These are phyloP conservation scores for Pogostemon cablin DNA, from an alignment of 257 asterid species.

Conservation along the genomic window DNA sequence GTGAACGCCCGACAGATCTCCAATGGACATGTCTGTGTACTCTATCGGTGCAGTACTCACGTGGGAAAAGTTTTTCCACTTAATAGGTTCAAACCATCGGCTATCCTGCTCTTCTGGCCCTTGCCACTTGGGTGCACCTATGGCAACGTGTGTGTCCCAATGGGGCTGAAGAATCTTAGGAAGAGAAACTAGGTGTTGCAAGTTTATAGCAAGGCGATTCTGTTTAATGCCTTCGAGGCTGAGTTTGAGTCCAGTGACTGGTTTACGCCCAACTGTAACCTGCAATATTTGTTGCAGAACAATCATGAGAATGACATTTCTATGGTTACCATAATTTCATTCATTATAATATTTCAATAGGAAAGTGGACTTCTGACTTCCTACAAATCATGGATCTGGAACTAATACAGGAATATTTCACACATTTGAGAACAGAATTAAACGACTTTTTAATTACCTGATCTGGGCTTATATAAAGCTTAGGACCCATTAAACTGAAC, in stretches of 20 bases:
- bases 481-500: slow-evolving; percentile 99
- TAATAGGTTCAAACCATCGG: slow-evolving; percentile 98
- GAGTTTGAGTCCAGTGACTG: slow-evolving; percentile 93
- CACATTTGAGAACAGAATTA: slow-evolving; percentile 11
- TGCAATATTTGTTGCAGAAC: slow-evolving; percentile 30
- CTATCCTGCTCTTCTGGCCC: slow-evolving; percentile 99
- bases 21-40: slow-evolving; percentile 79
- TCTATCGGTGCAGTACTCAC: slow-evolving; percentile 98
- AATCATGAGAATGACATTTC: neutral
- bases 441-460: slow-evolving; percentile 60
- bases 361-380: neutral
- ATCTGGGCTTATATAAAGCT: slow-evolving; percentile 91
- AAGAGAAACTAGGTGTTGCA: slow-evolving; percentile 90
- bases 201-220: slow-evolving; percentile 82
- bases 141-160: slow-evolving; percentile 95
- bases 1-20: slow-evolving; percentile 95
- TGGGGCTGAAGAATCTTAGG: slow-evolving; percentile 98
- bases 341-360: neutral
- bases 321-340: neutral
- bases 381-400: neutral
- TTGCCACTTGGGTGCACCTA: slow-evolving; percentile 97
- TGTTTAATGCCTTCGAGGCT: slow-evolving; percentile 90
- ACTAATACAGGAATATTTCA: neutral
- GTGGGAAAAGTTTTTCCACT: slow-evolving; percentile 96
- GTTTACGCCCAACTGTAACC: slow-evolving; percentile 99